These are phyloP conservation scores for Teunomyces kruisii DNA, from an alignment of 805 yeast genomes.

Conservation along the genomic window DNA sequence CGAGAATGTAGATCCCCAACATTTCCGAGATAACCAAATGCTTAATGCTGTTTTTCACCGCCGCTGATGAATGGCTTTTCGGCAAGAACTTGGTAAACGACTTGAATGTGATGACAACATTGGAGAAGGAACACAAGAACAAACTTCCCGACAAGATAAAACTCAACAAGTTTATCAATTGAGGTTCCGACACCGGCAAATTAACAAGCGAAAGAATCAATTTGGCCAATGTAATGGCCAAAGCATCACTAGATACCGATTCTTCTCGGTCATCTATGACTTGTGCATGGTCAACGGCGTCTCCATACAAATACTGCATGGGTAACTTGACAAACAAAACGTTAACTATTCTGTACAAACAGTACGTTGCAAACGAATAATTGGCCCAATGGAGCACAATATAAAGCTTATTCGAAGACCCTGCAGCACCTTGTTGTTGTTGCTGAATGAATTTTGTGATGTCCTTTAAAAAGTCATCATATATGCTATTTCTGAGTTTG, in stretches of 20 bases:
- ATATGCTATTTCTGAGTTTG: constrained; percentile 28
- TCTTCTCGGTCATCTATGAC: constrained; percentile 8
- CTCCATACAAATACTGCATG: neutral
- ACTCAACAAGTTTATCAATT: constrained; percentile 45
- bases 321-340: constrained; percentile 45
- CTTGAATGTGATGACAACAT: constrained; percentile 59
- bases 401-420: neutral
- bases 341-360: constrained; percentile 47
- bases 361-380: constrained; percentile 43
- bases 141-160: constrained; percentile 57
- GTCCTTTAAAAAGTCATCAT: constrained; percentile 27
- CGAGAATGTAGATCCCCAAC: constrained; percentile 50
- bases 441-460: constrained; percentile 17
- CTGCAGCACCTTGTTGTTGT: constrained; percentile 5
- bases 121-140: constrained; percentile 63
- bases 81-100: constrained; percentile 41
- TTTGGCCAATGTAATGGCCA: constrained; percentile 50
- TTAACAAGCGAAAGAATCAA: constrained; percentile 26
- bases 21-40: constrained; percentile 44
- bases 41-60: constrained; percentile 31
- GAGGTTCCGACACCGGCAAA: constrained; percentile 35
- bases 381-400: constrained; percentile 16
- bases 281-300: neutral
- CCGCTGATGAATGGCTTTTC: constrained; percentile 10
- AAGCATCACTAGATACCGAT: constrained; percentile 37